Evolutionary conservation across 768 basidiomycete genomes (phyloP), one percentile per base, ranked within the genome.

Genomic region (Sporobolomyces pararoseus): DNA sequence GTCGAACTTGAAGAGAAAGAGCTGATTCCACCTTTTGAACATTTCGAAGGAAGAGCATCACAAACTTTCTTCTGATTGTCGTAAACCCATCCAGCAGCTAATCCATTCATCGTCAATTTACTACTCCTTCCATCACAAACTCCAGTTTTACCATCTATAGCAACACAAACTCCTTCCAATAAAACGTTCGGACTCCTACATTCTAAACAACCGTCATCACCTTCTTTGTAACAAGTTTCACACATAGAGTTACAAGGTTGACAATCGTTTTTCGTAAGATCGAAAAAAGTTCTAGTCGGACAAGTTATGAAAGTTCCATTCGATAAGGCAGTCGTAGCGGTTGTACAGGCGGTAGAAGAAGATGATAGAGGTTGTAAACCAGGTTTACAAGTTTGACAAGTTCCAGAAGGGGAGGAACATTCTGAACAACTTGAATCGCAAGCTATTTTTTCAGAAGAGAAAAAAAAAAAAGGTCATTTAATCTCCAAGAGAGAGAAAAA

Each of bases 51-150:
- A 77, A 92, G 92, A 64, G 84, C 84, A 76, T 93, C 89, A 76
- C 91, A 94, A 75, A 86, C 85, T n/a, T 84, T 81, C 80, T 91
- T 93, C 77, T 84, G 83, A 74, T 90, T 90, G 74, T 95, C 88
- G 27, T 86, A 90, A 42, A 93, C 84, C 71, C 89, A 81, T 21
- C 71, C 74, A 53, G 71, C 75, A n/a, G 10, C 21, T 6, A 9
- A 9, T 42, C 46, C 46, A 14, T 82, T 84, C 14, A 88, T 51
- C 54, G 63, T 70, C 63, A 21, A 25, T n/a, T 31, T 19, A 25
- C 23, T 54, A 0, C 29, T 53, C 9, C 42, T 32, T 39, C 31
- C 21, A 39, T 75, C 81, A 80, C 92, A 95, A 13, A 89, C 85
- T 4, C 92, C 92, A 69, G 74, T 74, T 31, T 84, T 83, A 21